Conservation (phyloP, 257 asterid species). For the Primulina eburnea region DNA sequence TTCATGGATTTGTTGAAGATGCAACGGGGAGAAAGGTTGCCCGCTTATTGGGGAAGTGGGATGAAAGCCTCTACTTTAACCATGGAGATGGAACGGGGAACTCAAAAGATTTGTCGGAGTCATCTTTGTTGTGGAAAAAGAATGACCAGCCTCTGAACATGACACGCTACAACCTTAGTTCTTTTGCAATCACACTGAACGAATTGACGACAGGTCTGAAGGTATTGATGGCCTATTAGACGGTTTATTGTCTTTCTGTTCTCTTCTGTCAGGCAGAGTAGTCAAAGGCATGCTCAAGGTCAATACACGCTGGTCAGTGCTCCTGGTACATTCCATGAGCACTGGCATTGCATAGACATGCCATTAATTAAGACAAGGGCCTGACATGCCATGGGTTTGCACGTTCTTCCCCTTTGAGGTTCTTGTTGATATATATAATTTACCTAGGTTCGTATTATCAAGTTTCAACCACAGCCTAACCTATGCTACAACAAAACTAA, state of each 20-base stretch:
- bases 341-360: not conserved
- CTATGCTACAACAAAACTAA: no score
- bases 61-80: constrained; percentile 65
- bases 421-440: not conserved
- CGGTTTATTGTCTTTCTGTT: constrained; percentile 19
- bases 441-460: not conserved
- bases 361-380: not conserved
- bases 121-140: constrained; percentile 71
- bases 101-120: constrained; percentile 49
- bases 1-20: constrained; percentile 88
- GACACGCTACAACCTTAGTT: constrained; percentile 79
- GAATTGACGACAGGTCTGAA: constrained; percentile 77
- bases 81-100: constrained; percentile 58
- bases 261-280: constrained; percentile 9
- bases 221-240: constrained; percentile 43
- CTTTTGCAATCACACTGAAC: constrained; percentile 81
- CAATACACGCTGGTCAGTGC: no score
- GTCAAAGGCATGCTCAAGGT: not conserved
- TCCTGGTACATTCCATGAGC: not conserved
- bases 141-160: constrained; percentile 51
- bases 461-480: not conserved
- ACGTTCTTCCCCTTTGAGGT: not conserved
- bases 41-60: constrained; percentile 86
- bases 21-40: constrained; percentile 60
- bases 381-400: not conserved